phyloP scores from a whole-genome alignment of 2,329 filamentous ascomycete genomes.

The Colletotrichum sidae region DNA sequence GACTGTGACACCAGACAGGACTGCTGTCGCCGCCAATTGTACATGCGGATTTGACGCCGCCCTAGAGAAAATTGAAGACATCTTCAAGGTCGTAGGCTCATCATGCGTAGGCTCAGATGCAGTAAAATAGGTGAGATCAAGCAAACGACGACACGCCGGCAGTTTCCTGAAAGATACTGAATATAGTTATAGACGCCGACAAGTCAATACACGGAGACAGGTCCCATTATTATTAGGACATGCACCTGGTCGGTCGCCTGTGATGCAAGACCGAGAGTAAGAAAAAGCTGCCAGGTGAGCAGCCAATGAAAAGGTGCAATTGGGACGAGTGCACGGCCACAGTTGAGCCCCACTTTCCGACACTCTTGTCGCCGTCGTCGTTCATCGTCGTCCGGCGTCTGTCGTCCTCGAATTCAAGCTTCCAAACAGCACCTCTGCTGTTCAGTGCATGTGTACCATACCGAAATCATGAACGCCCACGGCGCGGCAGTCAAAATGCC shows the following conservation, averaged over 20 bases:
- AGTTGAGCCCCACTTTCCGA: neutral
- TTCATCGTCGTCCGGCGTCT: too few species aligned
- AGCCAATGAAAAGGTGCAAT: constrained; percentile 10
- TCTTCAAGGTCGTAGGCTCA: constrained; percentile 40
- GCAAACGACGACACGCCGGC: neutral
- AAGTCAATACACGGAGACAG: constrained; percentile 8
- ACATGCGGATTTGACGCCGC: constrained; percentile 58
- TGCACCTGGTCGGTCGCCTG: neutral
- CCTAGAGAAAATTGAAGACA: constrained; percentile 59
- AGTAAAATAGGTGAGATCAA: too few species aligned
- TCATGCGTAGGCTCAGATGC: neutral
- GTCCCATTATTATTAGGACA: neutral
- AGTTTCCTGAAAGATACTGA: too few species aligned
- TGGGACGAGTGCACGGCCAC: neutral
- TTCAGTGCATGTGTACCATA: too few species aligned
- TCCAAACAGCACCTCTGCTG: too few species aligned
- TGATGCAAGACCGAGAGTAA: neutral
- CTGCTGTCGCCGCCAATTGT: constrained; percentile 78
- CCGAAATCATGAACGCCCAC: neutral
- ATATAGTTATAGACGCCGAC: neutral
- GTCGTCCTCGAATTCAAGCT: too few species aligned
- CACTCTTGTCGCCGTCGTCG: neutral
- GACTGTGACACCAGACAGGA: constrained; percentile 71
- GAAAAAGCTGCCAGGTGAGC: constrained; percentile 18
- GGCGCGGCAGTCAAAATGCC: constrained; percentile 48